Evolutionary conservation across 768 basidiomycete species (phyloP).

Genomic region (Strobilomyces confusus): DNA sequence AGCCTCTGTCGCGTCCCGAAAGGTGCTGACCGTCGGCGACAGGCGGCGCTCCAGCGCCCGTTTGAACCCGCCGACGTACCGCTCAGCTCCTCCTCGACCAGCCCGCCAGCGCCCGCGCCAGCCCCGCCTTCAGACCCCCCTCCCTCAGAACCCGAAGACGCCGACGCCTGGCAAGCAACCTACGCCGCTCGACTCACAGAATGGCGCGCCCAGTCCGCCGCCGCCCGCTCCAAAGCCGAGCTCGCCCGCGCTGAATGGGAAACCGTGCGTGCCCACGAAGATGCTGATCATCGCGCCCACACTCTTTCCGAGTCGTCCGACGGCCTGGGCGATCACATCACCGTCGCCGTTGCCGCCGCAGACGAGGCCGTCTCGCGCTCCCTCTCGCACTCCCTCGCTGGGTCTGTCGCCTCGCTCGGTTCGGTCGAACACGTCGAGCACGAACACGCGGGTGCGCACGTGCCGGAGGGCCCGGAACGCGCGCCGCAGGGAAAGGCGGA

Average conservation of each 20-base stretch:
- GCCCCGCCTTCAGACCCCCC: not conserved
- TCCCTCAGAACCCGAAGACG: conserved; percentile 35
- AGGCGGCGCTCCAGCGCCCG: conserved; percentile 26
- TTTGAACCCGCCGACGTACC: conserved; percentile 26
- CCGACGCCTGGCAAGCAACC: conserved; percentile 58
- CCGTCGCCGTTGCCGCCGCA: conserved; percentile 17
- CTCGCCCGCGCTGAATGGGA: conserved; percentile 72
- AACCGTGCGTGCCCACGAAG: conserved; percentile 42
- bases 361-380: conserved; percentile 15
- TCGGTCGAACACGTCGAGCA: conserved; percentile 12
- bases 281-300: conserved; percentile 41
- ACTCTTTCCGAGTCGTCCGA: conserved; percentile 19
- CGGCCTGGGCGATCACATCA: conserved; percentile 28
- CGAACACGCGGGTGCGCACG: conserved; percentile 15
- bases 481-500: conserved; percentile 11
- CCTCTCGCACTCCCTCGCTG: conserved; percentile 19
- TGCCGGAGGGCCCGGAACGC: conserved; percentile 18
- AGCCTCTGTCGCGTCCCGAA: not conserved
- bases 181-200: conserved; percentile 64
- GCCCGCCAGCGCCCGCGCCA: not conserved
- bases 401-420: conserved; percentile 18
- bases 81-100: conserved; percentile 5
- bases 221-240: conserved; percentile 72
- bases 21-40: not conserved
- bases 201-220: conserved; percentile 73